Evolutionary conservation across 2,329 filamentous ascomycete species (phyloP).

Genomic region (Diaporthe sp.): DNA sequence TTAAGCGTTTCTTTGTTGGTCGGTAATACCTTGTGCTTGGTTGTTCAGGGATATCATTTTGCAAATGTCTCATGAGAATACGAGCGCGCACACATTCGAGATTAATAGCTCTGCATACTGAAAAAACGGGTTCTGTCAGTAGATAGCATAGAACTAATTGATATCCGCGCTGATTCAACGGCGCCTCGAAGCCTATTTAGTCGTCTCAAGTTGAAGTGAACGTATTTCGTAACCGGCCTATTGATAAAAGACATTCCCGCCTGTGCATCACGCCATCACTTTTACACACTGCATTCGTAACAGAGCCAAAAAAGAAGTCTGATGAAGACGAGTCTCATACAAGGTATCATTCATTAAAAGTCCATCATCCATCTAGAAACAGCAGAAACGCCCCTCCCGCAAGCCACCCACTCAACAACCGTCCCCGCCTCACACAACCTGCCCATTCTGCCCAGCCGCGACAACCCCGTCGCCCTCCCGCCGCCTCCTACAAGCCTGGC

Average conservation of each 20-base stretch:
- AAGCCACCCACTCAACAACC: background rate
- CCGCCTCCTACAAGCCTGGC: background rate
- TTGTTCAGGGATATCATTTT: background rate
- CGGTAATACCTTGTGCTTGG: background rate
- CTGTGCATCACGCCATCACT: background rate
- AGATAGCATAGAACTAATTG: constrained; percentile 27
- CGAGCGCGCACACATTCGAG: background rate
- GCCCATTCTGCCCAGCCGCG: background rate
- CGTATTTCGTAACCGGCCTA: background rate
- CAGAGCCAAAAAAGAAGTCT: background rate
- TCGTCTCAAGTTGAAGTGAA: background rate
- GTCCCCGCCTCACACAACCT: background rate
- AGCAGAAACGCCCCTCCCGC: background rate
- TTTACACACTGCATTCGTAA: no score
- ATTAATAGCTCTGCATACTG: background rate
- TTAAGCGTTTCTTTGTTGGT: background rate
- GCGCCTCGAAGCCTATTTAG: background rate
- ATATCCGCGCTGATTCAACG: background rate
- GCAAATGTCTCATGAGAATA: background rate
- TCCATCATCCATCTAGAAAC: background rate
- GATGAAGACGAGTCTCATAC: background rate
- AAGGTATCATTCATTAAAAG: background rate
- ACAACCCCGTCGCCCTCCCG: background rate
- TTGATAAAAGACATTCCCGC: background rate
- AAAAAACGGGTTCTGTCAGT: background rate